Base-by-base conservation (phyloP, 2,329 filamentous ascomycete species). In the Lasiodiplodia hormozganensis region DNA sequence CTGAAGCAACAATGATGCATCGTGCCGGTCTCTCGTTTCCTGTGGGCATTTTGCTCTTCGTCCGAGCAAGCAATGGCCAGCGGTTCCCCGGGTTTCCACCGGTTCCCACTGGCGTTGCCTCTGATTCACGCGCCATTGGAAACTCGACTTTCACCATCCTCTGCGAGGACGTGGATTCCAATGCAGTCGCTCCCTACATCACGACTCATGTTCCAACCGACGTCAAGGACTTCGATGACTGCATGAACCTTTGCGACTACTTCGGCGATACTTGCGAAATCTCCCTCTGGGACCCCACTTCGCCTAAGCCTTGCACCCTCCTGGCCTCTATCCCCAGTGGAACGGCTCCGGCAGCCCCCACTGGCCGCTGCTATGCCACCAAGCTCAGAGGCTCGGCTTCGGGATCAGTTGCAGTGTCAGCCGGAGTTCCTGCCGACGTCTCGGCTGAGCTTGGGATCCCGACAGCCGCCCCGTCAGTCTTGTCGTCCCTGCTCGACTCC, bases 211-310 rank as follows among this genome's bases (percentile, higher is more conserved):
- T 64, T 8, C 43, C 47, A 23, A 64, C 60, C 2, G 47, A 52
- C 11, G 51, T 64, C 18, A 28, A 52, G 31, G 60, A 64, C 47
- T 52, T 64, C 47, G 60, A 64, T 31, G 18, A 47, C 10, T 64
- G 60, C 18, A 64, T 64, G 60, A 18, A 12, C 6, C 47, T 64
- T 5, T 64, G 60, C 47, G 40, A 52, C 47, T 31, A 21, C 25
- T 52, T 52, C 16, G 60, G 47, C 12, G 12, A 36, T 3, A 31
- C 43, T 6, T 64, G 60, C 60, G 60, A 64, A n/a, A 28, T 64
- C 21, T 28, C 60, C 28, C 60, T 64, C 31, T 64, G 60, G 60
- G 60, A 64, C 8, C n/a, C 28, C 23, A 18, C 47, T 34, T 31
- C 36, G 25, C 47, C 28, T 31, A 64, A 25, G 16, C 60, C 60